phyloP scores from a whole-genome alignment of 768 basidiomycete genomes.

The Amanita molliuscula region DNA sequence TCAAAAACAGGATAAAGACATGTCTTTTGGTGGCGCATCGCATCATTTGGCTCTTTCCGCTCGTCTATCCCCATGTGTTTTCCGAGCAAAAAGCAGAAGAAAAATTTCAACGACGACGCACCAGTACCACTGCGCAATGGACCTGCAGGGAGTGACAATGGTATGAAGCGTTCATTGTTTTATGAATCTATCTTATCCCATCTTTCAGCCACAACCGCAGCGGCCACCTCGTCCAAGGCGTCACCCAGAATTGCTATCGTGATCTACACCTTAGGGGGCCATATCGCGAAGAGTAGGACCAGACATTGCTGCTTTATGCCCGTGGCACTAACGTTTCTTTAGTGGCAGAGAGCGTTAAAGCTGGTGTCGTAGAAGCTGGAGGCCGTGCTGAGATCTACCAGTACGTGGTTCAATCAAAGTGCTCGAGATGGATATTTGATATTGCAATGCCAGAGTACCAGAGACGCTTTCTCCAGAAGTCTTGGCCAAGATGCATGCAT shows the following conservation, averaged over 20 bases:
- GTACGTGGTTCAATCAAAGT: slow-evolving; percentile 22
- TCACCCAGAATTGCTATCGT: slow-evolving; percentile 56
- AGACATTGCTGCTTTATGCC: not conserved
- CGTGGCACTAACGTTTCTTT: slow-evolving; percentile 4
- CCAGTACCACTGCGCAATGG: not conserved
- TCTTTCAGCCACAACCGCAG: not conserved
- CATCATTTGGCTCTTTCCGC: not conserved
- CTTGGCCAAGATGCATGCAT: slow-evolving; percentile 58
- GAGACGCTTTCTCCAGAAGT: slow-evolving; percentile 72
- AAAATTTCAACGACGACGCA: slow-evolving; percentile 1
- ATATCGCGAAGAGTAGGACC: slow-evolving; percentile 53
- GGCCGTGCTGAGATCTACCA: slow-evolving; percentile 44
- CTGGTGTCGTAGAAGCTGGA: slow-evolving; percentile 36
- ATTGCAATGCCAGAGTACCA: slow-evolving; percentile 36
- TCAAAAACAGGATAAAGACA: not conserved
- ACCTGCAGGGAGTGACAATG: not conserved
- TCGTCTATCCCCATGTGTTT: slow-evolving; percentile 1
- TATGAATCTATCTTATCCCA: not conserved
- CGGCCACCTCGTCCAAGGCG: slow-evolving; percentile 20
- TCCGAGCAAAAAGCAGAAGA: slow-evolving; percentile 1
- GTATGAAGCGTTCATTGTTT: not conserved
- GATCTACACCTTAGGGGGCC: slow-evolving; percentile 69
- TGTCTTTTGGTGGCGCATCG: not conserved
- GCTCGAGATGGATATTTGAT: slow-evolving; percentile 1
- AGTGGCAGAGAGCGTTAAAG: slow-evolving; percentile 54